These are phyloP conservation scores for Mrakia blollopis DNA, from an alignment of 768 basidiomycete genomes.

Conservation along the genomic window DNA sequence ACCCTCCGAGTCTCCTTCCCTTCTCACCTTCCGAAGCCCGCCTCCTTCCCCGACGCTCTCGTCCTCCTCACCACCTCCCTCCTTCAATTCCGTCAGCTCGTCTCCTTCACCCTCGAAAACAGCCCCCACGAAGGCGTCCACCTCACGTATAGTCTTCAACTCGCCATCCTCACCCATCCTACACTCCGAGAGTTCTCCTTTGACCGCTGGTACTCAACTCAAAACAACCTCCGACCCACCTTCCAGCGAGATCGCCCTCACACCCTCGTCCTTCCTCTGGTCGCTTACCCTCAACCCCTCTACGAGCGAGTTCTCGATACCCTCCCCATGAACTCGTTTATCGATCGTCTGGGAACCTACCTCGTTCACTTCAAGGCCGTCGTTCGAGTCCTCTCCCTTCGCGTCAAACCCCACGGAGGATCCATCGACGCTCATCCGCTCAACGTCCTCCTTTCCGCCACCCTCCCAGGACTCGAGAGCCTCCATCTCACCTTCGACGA, in stretches of 20 bases:
- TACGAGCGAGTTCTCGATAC: background rate
- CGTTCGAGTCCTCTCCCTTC: background rate
- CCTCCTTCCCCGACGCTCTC: background rate
- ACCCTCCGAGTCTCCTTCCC: background rate
- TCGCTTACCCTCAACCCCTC: background rate
- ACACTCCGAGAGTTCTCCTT: background rate
- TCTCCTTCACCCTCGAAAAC: background rate
- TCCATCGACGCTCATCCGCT: background rate
- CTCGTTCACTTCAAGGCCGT: background rate
- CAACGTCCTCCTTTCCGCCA: slow-evolving; percentile 1
- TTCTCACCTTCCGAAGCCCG: too few relatives aligned
- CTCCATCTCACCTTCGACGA: background rate
- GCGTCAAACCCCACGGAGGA: background rate
- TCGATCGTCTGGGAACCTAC: background rate
- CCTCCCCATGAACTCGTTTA: background rate
- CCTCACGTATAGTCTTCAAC: background rate
- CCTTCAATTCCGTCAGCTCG: background rate
- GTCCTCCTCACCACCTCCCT: background rate
- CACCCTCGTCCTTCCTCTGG: background rate
- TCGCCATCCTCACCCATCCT: background rate
- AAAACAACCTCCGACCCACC: background rate
- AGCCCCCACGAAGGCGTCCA: background rate
- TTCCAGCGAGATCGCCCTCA: background rate
- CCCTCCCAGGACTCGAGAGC: background rate
- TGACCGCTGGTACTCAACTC: background rate